Conservation (phyloP, 2,329 filamentous ascomycete species). For the Exophiala spinifera region DNA sequence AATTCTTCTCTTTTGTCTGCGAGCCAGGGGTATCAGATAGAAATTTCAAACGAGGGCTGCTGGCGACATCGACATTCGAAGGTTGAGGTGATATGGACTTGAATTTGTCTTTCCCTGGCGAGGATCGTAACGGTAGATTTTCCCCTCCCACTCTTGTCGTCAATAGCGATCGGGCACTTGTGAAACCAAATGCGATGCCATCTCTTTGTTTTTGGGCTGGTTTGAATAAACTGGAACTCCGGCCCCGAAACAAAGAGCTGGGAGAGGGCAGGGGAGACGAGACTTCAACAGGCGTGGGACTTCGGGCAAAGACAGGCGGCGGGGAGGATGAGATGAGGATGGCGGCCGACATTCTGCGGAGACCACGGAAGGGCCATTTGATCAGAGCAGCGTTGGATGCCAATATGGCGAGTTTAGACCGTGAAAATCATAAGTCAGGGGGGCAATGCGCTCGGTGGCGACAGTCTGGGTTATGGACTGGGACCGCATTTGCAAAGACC, state of each 20-base stretch:
- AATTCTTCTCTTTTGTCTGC: background rate
- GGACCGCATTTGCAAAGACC: no score
- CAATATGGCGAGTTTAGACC: conserved; percentile 2
- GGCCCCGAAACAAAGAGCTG: conserved; percentile 28
- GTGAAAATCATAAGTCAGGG: background rate
- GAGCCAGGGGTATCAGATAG: background rate
- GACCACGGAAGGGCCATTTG: conserved; percentile 20
- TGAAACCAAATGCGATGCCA: conserved; percentile 19
- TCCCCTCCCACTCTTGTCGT: conserved; percentile 12
- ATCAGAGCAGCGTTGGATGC: conserved; percentile 10
- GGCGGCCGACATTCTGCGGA: conserved; percentile 34
- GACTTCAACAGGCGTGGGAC: conserved; percentile 33
- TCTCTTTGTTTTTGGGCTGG: conserved; percentile 16
- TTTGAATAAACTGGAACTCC: conserved; percentile 15
- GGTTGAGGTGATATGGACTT: conserved; percentile 5
- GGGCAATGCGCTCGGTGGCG: background rate
- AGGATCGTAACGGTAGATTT: conserved; percentile 17
- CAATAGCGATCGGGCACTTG: conserved; percentile 16
- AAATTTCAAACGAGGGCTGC: background rate
- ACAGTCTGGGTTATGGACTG: no score
- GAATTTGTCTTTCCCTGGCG: conserved; percentile 13
- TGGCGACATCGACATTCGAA: background rate
- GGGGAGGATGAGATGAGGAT: conserved; percentile 44
- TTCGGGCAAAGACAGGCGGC: conserved; percentile 32
- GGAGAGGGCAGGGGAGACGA: conserved; percentile 33